Evolutionary conservation across 1,284 basidiomycete species (phyloP).

Genomic region (Amylostereum areolatum): DNA sequence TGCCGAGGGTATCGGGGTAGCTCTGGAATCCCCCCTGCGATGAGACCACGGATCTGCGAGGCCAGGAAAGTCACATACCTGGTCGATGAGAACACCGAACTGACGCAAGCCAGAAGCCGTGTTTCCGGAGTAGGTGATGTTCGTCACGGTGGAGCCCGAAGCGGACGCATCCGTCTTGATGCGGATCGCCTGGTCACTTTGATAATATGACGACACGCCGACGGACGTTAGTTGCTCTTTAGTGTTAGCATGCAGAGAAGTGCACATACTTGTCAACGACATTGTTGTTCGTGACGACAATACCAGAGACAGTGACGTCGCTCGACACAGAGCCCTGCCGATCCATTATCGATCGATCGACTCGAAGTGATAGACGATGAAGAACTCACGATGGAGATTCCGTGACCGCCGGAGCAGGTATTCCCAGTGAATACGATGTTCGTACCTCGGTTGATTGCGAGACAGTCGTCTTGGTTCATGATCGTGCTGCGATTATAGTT

Average conservation of each 20-base stretch:
- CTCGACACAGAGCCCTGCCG: slow-evolving; percentile 43
- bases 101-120: slow-evolving; percentile 21
- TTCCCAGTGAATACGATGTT: slow-evolving; percentile 51
- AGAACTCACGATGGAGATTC: slow-evolving; percentile 41
- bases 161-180: slow-evolving; percentile 34
- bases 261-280: slow-evolving; percentile 22
- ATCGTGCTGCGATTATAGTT: slow-evolving; percentile 9
- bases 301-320: slow-evolving; percentile 36
- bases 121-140: slow-evolving; percentile 31
- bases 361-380: neutral
- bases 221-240: neutral
- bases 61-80: slow-evolving; percentile 14
- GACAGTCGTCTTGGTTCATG: slow-evolving; percentile 50
- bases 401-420: slow-evolving; percentile 52
- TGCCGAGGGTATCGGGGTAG: slow-evolving; percentile 30
- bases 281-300: slow-evolving; percentile 43
- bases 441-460: slow-evolving; percentile 52
- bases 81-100: slow-evolving; percentile 34
- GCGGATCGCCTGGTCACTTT: slow-evolving; percentile 33
- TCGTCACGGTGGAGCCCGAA: slow-evolving; percentile 26
- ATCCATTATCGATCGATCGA: neutral
- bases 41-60: neutral
- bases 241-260: neutral
- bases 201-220: neutral
- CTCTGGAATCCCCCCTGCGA: slow-evolving; percentile 17